A percentile compares a stretch with the other conserved stretches of the same genome.
phyloP scores from a whole-genome alignment of 805 yeast species.

The Metschnikowia lachancei region DNA sequence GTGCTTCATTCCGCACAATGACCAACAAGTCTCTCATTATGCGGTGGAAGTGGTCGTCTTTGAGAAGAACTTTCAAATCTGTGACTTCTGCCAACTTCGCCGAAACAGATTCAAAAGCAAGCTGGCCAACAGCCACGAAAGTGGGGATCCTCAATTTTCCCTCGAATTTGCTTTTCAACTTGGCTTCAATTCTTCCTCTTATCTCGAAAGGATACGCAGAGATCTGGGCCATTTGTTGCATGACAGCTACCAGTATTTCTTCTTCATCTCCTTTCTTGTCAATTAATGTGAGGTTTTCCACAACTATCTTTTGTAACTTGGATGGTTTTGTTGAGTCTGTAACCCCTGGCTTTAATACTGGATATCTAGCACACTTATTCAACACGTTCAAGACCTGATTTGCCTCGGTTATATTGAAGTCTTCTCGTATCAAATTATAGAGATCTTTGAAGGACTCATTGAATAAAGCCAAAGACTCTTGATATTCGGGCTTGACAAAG shows the following conservation, averaged over 20 bases:
- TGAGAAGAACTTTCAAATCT: constrained; percentile 36
- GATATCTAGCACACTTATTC: constrained; percentile 67
- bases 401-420: constrained; percentile 36
- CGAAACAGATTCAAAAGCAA: constrained; percentile 42
- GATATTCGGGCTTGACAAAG: constrained; percentile 48
- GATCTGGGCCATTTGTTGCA: constrained; percentile 54
- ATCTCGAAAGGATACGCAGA: constrained; percentile 60
- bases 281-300: constrained; percentile 45
- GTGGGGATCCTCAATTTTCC: constrained; percentile 52
- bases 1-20: constrained; percentile 44
- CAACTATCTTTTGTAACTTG: constrained; percentile 57
- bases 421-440: constrained; percentile 34
- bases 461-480: constrained; percentile 57
- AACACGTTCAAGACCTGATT: constrained; percentile 55
- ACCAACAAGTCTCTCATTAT: constrained; percentile 52
- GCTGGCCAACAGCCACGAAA: constrained; percentile 57
- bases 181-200: constrained; percentile 53
- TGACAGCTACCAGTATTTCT: constrained; percentile 42
- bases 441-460: constrained; percentile 53
- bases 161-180: constrained; percentile 40
- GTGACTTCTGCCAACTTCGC: constrained; percentile 30
- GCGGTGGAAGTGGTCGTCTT: constrained; percentile 46
- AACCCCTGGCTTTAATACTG: constrained; percentile 58
- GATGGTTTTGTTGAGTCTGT: constrained; percentile 55
- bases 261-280: constrained; percentile 23